Conservation (phyloP, 1,284 basidiomycete genomes). For the Cystobasidium slooffiae region DNA sequence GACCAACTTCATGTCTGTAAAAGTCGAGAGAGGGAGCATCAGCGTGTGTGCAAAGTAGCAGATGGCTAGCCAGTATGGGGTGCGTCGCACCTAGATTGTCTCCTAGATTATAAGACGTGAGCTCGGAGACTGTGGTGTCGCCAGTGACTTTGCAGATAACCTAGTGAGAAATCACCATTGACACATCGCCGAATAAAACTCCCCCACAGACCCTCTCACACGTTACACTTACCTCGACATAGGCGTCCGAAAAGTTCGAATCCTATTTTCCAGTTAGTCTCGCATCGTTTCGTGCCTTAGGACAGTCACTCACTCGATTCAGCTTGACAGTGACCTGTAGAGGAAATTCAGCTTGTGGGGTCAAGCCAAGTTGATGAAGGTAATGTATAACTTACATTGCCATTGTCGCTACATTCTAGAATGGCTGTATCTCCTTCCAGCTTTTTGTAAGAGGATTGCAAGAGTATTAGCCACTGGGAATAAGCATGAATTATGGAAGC, state of each 20-base stretch:
- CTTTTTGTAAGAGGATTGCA: background rate
- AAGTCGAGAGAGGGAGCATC: background rate
- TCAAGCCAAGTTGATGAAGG: background rate
- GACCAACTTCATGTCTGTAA: conserved; percentile 42
- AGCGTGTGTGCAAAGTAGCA: background rate
- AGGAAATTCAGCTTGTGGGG: background rate
- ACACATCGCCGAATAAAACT: too few relatives aligned
- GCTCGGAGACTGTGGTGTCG: conserved; percentile 39
- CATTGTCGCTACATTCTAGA: conserved; percentile 44
- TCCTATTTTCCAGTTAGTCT: conserved; percentile 4
- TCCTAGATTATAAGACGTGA: conserved; percentile 43
- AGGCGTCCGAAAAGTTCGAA: conserved; percentile 44
- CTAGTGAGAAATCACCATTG: conserved; percentile 2
- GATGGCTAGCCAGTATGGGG: too few relatives aligned
- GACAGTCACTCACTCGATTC: conserved; percentile 33
- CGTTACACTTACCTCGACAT: conserved; percentile 33
- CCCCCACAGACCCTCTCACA: too few relatives aligned
- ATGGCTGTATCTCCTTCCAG: conserved; percentile 45
- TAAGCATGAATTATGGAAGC: background rate
- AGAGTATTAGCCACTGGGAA: background rate
- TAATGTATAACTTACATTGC: conserved; percentile 15
- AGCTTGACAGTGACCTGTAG: conserved; percentile 43
- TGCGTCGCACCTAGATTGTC: conserved; percentile 29
- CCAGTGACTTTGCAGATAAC: conserved; percentile 41
- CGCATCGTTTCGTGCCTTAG: background rate